Percentiles rank a stretch among this genome's conserved stretches.
These are phyloP conservation scores for Meyerozyma smithsonii DNA, from an alignment of 1,139 yeast species.

Conservation along the genomic window DNA sequence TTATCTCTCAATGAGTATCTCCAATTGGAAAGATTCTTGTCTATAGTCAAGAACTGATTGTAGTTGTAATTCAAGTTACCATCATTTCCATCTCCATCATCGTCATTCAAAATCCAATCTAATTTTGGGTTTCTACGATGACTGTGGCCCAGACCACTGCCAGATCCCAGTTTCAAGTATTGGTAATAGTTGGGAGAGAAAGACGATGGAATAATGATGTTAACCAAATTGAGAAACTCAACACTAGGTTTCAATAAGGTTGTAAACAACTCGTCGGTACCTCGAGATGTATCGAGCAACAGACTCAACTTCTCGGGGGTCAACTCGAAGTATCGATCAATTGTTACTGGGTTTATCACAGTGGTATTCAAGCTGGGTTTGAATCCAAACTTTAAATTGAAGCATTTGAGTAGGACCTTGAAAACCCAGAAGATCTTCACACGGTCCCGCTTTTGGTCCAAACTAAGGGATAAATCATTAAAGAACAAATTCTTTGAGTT, in stretches of 20 bases:
- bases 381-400: slow-evolving; percentile 47
- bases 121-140: slow-evolving; percentile 26
- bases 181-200: slow-evolving; percentile 47
- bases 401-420: slow-evolving; percentile 47
- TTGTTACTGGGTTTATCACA: slow-evolving; percentile 47
- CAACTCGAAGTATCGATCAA: slow-evolving; percentile 43
- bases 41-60: slow-evolving; percentile 41
- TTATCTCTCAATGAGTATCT: slow-evolving; percentile 34
- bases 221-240: slow-evolving; percentile 42
- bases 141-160: slow-evolving; percentile 12
- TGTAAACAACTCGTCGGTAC: slow-evolving; percentile 32
- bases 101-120: slow-evolving; percentile 46
- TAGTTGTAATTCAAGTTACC: slow-evolving; percentile 47
- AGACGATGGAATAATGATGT: slow-evolving; percentile 45
- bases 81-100: slow-evolving; percentile 49
- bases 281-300: slow-evolving; percentile 21
- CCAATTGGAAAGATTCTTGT: slow-evolving; percentile 42
- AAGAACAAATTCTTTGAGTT: slow-evolving; percentile 43
- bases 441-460: slow-evolving; percentile 42
- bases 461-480: slow-evolving; percentile 37
- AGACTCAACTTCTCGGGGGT: slow-evolving; percentile 44
- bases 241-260: slow-evolving; percentile 40
- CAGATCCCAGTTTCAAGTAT: slow-evolving; percentile 32
- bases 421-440: slow-evolving; percentile 61
- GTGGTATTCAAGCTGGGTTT: slow-evolving; percentile 45